These are phyloP conservation scores for Juglanconis sp. DNA, from an alignment of 2,329 filamentous ascomycete species.

Conservation along the genomic window DNA sequence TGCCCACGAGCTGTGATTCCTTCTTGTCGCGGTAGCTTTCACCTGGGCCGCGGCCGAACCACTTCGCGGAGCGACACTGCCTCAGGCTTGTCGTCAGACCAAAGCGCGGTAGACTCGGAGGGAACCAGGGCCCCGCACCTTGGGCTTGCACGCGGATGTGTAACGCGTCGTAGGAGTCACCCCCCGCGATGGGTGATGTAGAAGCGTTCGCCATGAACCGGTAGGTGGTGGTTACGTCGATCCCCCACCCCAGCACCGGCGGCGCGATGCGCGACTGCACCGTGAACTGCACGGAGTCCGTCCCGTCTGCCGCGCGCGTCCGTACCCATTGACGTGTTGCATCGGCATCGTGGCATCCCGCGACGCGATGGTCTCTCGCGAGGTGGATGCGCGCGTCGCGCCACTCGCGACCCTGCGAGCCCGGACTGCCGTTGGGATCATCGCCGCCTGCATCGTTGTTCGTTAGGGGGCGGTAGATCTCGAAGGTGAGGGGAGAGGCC, in stretches of 20 bases:
- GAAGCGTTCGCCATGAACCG: slow-evolving; percentile 40
- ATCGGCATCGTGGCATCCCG: slow-evolving; percentile 23
- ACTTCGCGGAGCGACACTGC: slow-evolving; percentile 42
- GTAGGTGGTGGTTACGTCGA: slow-evolving; percentile 51
- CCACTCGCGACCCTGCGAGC: slow-evolving; percentile 56
- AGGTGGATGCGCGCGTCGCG: slow-evolving; percentile 43
- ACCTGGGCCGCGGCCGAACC: slow-evolving; percentile 66
- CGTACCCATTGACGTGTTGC: slow-evolving; percentile 29
- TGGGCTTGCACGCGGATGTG: slow-evolving; percentile 47
- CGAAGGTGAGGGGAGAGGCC: slow-evolving; percentile 42
- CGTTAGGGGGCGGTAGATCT: slow-evolving; percentile 63
- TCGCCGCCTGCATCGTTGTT: slow-evolving; percentile 58
- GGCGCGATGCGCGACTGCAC: slow-evolving; percentile 57
- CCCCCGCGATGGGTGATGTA: background rate
- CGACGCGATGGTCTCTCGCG: slow-evolving; percentile 39
- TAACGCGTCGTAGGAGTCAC: slow-evolving; percentile 33
- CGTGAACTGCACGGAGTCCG: slow-evolving; percentile 37
- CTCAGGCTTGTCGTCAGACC: slow-evolving; percentile 51
- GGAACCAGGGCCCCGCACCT: slow-evolving; percentile 46
- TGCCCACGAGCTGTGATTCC: slow-evolving; percentile 54
- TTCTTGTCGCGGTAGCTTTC: slow-evolving; percentile 68
- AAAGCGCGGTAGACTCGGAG: slow-evolving; percentile 59
- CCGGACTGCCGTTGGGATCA: slow-evolving; percentile 10
- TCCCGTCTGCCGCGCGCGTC: slow-evolving; percentile 30
- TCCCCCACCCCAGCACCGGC: slow-evolving; percentile 60